Evolutionary conservation across 768 basidiomycete genomes (phyloP).

Genomic region (Calocera cornea): DNA sequence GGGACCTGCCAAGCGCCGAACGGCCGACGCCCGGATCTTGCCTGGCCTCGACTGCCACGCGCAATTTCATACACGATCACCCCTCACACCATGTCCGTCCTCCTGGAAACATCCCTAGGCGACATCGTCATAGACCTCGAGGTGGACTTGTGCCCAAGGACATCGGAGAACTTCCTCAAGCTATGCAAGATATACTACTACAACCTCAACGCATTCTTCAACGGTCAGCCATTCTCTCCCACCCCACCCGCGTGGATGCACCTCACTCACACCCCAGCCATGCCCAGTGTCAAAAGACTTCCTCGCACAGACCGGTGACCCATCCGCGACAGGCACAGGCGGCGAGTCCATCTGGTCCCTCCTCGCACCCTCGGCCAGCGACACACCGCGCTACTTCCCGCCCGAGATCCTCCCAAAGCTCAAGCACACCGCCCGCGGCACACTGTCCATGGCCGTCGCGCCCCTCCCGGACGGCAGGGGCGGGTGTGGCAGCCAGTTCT

Average conservation of each 20-base stretch:
- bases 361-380: constrained; percentile 36
- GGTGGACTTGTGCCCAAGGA: constrained; percentile 76
- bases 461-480: constrained; percentile 57
- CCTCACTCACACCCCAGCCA: not conserved
- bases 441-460: constrained; percentile 94
- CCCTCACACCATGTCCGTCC: constrained; percentile 60
- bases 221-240: constrained; percentile 44
- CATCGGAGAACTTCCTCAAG: constrained; percentile 93
- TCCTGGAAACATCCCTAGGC: constrained; percentile 92
- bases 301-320: constrained; percentile 91
- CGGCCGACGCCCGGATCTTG: not conserved
- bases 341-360: constrained; percentile 82
- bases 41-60: not conserved
- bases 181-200: constrained; percentile 96
- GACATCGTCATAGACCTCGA: constrained; percentile 96
- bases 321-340: constrained; percentile 84
- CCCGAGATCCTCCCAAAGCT: constrained; percentile 68
- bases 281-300: constrained; percentile 86
- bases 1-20: not conserved
- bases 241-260: not conserved
- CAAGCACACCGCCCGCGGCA: constrained; percentile 75
- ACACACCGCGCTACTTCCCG: constrained; percentile 65
- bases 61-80: no score
- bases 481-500: constrained; percentile 94
- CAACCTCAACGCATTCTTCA: constrained; percentile 95